Base-by-base conservation (phyloP, 2,329 filamentous ascomycete species). In the Acephala macrosclerotiorum region DNA sequence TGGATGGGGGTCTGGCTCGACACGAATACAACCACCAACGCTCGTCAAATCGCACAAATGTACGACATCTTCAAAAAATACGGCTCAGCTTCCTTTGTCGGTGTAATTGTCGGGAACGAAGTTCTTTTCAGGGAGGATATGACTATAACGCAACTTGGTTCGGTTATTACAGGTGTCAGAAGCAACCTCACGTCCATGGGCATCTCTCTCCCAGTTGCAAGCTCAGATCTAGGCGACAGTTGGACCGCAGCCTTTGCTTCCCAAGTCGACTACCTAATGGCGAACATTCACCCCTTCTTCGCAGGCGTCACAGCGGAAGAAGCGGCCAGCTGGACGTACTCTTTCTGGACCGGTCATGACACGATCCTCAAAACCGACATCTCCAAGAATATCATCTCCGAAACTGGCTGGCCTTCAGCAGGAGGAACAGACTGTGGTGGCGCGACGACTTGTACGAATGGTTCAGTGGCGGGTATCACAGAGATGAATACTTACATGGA, bases 1-100 rank as follows among this genome's bases (percentile, higher is more conserved):
- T 98, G 95, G 95, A 83, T 98, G 53, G 95, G 95, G 18, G 94
- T 98, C 3, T 97, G 94, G 93, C 90, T 97, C 68, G 94, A 96
- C 75, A 85, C 82, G 63, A 97, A 97, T 78, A 78, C 82, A 9
- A 96, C 93, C 0, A 97, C 95, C 65, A 97, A 96, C 75, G 80
- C 84, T 20, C 90, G 95, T 7, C 95, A 98, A 76, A 82, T 98
- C 3, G 76, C 82, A 1, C 91, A 96, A 74, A 93, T 97, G 85
- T 97, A 94, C 86, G 81, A 89, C 25, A 90, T 97, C 36, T 83
- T 98, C 18, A 89, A 95, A 71, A 76, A 84, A 67, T 89, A 92
- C 72, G 87, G 87, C 60, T 81, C 80, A 5, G 80, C 83, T 61
- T 91, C 90, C 7, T 97, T 97, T 81, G 90, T 89, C 71, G 88